Evolutionary conservation across 148 eudicot species (phyloP).

Genomic region (Chenopodium formosanum): DNA sequence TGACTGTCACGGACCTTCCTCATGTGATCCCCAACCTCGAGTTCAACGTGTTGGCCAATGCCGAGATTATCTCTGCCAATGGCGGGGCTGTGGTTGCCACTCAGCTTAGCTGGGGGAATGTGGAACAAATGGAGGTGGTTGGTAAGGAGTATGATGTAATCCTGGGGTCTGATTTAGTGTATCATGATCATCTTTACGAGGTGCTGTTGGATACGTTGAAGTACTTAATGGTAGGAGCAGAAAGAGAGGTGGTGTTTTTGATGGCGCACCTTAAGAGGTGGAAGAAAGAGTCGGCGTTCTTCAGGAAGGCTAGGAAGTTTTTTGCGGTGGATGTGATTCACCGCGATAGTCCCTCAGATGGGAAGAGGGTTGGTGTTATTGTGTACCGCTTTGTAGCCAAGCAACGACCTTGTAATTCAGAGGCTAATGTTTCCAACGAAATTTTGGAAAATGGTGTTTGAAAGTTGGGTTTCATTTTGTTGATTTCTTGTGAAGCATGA

Average conservation of each 20-base stretch:
- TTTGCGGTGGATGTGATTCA: constrained; percentile 56
- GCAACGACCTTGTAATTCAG: neutral
- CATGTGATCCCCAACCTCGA: constrained; percentile 58
- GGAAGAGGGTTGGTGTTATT: constrained; percentile 56
- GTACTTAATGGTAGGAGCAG: constrained; percentile 37
- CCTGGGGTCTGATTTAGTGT: constrained; percentile 78
- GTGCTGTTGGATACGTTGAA: constrained; percentile 60
- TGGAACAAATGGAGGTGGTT: constrained; percentile 50
- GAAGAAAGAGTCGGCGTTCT: constrained; percentile 78
- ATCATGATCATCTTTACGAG: constrained; percentile 67
- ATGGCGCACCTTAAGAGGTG: constrained; percentile 91
- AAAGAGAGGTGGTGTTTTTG: constrained; percentile 46
- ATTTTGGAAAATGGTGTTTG: neutral
- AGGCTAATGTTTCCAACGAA: neutral
- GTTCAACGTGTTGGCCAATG: constrained; percentile 50
- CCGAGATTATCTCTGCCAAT: constrained; percentile 21
- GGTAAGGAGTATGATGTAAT: constrained; percentile 61
- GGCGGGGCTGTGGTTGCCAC: constrained; percentile 54
- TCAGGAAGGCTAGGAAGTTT: constrained; percentile 65
- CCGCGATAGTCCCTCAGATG: constrained; percentile 43
- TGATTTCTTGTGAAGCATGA: neutral
- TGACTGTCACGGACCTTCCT: constrained; percentile 75
- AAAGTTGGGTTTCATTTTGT: neutral
- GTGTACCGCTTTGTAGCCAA: constrained; percentile 55
- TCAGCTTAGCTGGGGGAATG: constrained; percentile 67